phyloP scores from a whole-genome alignment of 768 basidiomycete species.

The Agaricus sinodeliciosus region DNA sequence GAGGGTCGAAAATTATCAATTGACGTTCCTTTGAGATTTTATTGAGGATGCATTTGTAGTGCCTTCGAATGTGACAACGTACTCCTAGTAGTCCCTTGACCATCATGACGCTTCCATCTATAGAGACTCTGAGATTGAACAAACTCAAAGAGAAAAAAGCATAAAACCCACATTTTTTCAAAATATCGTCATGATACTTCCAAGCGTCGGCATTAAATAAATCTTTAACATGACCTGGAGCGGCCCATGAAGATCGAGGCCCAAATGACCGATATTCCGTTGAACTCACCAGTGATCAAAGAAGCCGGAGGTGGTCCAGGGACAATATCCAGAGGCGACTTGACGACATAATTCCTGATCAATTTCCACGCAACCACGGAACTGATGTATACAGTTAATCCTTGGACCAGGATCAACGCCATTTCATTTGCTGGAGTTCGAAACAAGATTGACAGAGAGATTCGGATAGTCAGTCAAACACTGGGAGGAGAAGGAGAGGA shows the following conservation, averaged over 20 bases:
- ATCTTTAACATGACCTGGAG: conserved; percentile 25
- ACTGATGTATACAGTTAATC: conserved; percentile 1
- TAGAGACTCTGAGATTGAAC: not conserved
- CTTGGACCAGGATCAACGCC: not conserved
- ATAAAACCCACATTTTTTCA: conserved; percentile 22
- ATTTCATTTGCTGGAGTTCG: not conserved
- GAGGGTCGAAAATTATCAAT: conserved; percentile 36
- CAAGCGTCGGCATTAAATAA: conserved; percentile 25
- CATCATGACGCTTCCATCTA: conserved; percentile 26
- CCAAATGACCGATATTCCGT: not conserved
- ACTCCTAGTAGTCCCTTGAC: conserved; percentile 31
- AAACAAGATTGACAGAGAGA: conserved; percentile 15
- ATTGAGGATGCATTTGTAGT: not conserved
- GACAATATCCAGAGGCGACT: conserved; percentile 2
- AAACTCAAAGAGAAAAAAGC: not conserved
- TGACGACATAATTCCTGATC: not conserved
- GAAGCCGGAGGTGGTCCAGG: conserved; percentile 5
- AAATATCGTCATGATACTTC: conserved; percentile 28
- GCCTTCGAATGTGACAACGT: conserved; percentile 1
- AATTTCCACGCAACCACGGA: not conserved
- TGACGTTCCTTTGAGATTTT: conserved; percentile 24
- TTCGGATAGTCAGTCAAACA: not conserved
- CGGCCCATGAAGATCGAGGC: not conserved
- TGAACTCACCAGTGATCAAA: conserved; percentile 1
- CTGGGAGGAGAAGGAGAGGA: no score